Percentiles rank a stretch among this genome's conserved stretches.
Conservation (phyloP, 2,329 filamentous ascomycete genomes). For the Onygena corvina region DNA sequence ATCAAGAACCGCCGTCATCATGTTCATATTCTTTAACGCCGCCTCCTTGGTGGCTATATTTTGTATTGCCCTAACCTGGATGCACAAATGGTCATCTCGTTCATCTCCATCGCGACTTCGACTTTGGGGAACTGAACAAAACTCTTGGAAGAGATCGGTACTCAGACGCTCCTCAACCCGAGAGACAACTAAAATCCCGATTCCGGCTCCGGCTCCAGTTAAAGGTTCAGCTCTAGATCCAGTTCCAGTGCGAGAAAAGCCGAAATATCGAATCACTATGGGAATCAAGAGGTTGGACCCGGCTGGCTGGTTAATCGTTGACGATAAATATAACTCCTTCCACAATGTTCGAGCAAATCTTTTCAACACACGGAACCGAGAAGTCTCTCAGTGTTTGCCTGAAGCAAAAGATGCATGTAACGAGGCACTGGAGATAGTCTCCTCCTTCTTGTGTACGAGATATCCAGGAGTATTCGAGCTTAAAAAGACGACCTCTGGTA, state of each 20-base stretch:
- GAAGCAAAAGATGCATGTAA: conserved; percentile 37
- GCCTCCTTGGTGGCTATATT: conserved; percentile 1
- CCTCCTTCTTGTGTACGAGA: conserved; percentile 33
- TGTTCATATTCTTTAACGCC: conserved; percentile 2
- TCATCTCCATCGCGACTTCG: not conserved
- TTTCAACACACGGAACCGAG: conserved; percentile 27
- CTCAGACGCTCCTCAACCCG: too few relatives aligned
- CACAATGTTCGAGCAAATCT: conserved; percentile 34
- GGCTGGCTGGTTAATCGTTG: conserved; percentile 39
- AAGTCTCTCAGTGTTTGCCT: conserved; percentile 37
- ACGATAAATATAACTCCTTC: conserved; percentile 36
- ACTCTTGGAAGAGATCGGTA: too few relatives aligned
- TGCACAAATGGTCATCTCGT: not conserved
- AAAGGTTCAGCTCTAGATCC: not conserved
- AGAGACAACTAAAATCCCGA: not conserved
- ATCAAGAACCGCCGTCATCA: not conserved
- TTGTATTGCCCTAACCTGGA: not conserved
- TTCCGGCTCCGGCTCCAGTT: not conserved
- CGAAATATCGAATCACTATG: conserved; percentile 36
- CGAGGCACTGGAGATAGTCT: conserved; percentile 38
- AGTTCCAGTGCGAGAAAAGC: conserved; percentile 3
- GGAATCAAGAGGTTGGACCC: conserved; percentile 37
- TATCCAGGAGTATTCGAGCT: conserved; percentile 36
- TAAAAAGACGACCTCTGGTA: conserved; percentile 19
- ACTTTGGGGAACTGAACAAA: not conserved